phyloP scores from a whole-genome alignment of 495 filamentous ascomycete genomes.

The Podospora tetraspora region DNA sequence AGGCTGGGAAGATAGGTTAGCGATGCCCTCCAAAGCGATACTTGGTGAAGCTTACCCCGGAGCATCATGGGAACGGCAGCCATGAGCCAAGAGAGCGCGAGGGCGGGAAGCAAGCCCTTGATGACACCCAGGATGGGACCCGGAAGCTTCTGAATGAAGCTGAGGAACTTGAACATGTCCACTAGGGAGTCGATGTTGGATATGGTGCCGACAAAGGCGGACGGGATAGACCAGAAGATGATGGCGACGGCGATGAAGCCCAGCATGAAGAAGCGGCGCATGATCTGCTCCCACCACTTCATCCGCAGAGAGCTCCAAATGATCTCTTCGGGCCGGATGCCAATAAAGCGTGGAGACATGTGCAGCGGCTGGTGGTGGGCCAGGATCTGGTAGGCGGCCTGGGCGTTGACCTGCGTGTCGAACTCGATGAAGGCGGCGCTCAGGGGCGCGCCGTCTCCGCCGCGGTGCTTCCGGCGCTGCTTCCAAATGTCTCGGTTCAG shows the following conservation, averaged over 20 bases:
- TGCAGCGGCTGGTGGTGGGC: constrained; percentile 75
- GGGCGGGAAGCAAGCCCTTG: constrained; percentile 68
- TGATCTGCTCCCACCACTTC: constrained; percentile 71
- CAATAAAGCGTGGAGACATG: constrained; percentile 79
- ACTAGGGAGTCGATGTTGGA: constrained; percentile 71
- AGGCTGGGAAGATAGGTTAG: constrained; percentile 37
- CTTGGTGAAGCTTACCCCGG: constrained; percentile 47
- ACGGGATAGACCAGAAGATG: constrained; percentile 88
- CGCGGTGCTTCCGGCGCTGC: constrained; percentile 45
- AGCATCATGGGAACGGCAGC: constrained; percentile 73
- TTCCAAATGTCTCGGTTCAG: constrained; percentile 66
- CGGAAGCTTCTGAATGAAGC: constrained; percentile 65
- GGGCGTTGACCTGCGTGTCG: constrained; percentile 66
- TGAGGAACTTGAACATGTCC: constrained; percentile 55
- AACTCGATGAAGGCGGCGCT: constrained; percentile 81
- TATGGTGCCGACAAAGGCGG: constrained; percentile 69
- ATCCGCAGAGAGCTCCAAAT: constrained; percentile 81
- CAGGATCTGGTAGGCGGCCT: constrained; percentile 74
- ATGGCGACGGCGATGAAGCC: constrained; percentile 63
- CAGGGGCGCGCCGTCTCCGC: constrained; percentile 45
- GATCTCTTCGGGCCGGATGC: constrained; percentile 69
- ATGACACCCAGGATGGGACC: constrained; percentile 62
- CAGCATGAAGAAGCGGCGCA: constrained; percentile 60
- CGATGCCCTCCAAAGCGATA: not conserved
- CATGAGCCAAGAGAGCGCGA: constrained; percentile 74